A percentile compares a stretch with the other conserved stretches of the same genome.
Conservation (phyloP, 2,329 filamentous ascomycete genomes). For the Tolypocladium nubicola region DNA sequence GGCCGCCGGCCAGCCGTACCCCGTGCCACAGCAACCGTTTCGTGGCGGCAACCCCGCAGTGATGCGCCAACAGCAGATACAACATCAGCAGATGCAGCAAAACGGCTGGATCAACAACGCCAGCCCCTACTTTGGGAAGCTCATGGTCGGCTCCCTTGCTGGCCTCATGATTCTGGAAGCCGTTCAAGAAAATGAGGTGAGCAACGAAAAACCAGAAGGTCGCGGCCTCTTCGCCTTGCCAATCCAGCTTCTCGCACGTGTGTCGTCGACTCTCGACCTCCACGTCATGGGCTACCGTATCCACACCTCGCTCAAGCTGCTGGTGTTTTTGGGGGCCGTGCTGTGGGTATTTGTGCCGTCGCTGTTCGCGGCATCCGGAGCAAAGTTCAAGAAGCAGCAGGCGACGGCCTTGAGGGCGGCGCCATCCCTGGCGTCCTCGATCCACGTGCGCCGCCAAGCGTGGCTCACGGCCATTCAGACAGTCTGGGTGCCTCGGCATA, state of each 20-base stretch:
- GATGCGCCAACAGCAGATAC: constrained; percentile 45
- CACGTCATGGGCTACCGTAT: constrained; percentile 44
- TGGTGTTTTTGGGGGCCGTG: constrained; percentile 41
- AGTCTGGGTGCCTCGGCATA: constrained; percentile 82
- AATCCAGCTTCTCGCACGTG: constrained; percentile 40
- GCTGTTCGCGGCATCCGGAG: constrained; percentile 30
- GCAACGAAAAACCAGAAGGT: constrained; percentile 51
- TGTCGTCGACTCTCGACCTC: constrained; percentile 38
- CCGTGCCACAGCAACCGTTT: constrained; percentile 36
- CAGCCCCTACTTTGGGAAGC: constrained; percentile 55
- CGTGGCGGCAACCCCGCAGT: constrained; percentile 30
- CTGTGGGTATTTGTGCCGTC: constrained; percentile 46
- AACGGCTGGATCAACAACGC: constrained; percentile 43
- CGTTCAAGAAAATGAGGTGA: constrained; percentile 54
- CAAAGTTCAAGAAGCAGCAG: constrained; percentile 42
- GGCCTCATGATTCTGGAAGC: constrained; percentile 89
- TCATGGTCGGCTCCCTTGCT: constrained; percentile 88
- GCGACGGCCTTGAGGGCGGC: constrained; percentile 37
- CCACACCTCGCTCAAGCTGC: constrained; percentile 40
- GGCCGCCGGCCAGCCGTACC: constrained; percentile 43
- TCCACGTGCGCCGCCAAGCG: constrained; percentile 75
- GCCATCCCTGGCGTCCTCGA: constrained; percentile 68
- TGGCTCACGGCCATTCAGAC: constrained; percentile 92
- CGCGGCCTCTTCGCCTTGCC: constrained; percentile 59
- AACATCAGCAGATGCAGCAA: constrained; percentile 38